A percentile compares a stretch with the other conserved stretches of the same genome.
Conservation (phyloP, 1,284 basidiomycete species). For the Puccinia polysora region DNA sequence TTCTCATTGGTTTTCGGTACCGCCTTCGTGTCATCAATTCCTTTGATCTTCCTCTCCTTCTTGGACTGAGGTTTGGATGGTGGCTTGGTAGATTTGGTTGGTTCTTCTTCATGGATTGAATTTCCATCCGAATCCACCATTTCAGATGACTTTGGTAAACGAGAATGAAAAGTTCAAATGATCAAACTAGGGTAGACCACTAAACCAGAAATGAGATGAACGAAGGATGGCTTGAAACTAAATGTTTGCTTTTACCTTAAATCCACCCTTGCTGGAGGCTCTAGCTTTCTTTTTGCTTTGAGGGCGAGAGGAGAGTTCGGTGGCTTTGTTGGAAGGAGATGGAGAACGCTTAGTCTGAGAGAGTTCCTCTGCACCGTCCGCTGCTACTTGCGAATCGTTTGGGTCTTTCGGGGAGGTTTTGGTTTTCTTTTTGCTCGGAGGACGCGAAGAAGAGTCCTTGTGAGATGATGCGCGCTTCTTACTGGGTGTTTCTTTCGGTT, state of each 20-base stretch:
- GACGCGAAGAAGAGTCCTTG: too few species aligned
- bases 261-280: neutral
- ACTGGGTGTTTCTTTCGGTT: neutral
- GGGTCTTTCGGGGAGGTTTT: too few species aligned
- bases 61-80: neutral
- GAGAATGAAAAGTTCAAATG: neutral
- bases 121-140: slow-evolving; percentile 20
- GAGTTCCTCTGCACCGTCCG: neutral
- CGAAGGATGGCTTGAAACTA: too few species aligned
- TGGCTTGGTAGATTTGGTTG: neutral
- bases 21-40: neutral
- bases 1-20: neutral
- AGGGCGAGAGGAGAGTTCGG: neutral
- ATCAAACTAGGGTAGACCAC: neutral
- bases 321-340: neutral
- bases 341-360: too few species aligned
- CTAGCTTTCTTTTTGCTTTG: slow-evolving; percentile 1
- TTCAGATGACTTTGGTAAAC: neutral
- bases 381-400: too few species aligned
- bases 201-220: neutral
- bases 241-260: neutral
- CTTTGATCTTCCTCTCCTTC: neutral
- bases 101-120: slow-evolving; percentile 13
- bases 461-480: too few species aligned
- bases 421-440: too few species aligned